Base-by-base conservation (phyloP, 306 rosid species). In the Cicer yamashitae region DNA sequence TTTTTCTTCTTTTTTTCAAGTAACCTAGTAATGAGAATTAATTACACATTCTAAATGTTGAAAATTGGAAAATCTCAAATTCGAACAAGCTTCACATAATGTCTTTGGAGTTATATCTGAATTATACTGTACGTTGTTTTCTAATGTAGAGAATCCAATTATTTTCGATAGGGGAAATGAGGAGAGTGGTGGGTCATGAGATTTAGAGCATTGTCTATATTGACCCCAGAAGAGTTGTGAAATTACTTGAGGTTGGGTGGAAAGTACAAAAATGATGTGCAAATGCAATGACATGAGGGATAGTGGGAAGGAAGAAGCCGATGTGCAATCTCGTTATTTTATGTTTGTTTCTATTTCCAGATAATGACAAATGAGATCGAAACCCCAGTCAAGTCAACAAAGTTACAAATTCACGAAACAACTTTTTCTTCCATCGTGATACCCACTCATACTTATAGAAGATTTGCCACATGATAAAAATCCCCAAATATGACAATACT, bases 151-250 rank as follows among this genome's bases (percentile, higher is more conserved):
- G 34, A 25, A 25, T 25, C 34, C 34, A 25, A 3, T 25, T 25
- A 25, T 25, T 25, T 25, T 25, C 3, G 2, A 25, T 3, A 25
- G 34, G 34, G 34, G 34, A 25, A 25, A 25, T 25, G 34, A 25
- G 7, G 1, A n/a, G 8, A 41, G 8, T 41, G 53, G 54, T 48
- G 75, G 75, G 64, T 54, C 11, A 7, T 30, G 22, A 2, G 12
- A 8, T 10, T 22, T 7, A 7, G 1, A 4, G 54, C 25, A 43
- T 7, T 52, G 78, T 37, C 70, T 7, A 8, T 0, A 63, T 4
- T 83, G 39, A 0, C 78, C 84, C 80, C 30, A 0, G 63, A 17
- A 7, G 86, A 75, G 62, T 73, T 83, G 7, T 38, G 44, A 15
- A 58, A 78, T 71, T 81, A 15, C 71, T 3, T 7, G 64, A 46